Evolutionary conservation across 805 yeast species (phyloP).

Genomic region (Deakozyma indianensis): DNA sequence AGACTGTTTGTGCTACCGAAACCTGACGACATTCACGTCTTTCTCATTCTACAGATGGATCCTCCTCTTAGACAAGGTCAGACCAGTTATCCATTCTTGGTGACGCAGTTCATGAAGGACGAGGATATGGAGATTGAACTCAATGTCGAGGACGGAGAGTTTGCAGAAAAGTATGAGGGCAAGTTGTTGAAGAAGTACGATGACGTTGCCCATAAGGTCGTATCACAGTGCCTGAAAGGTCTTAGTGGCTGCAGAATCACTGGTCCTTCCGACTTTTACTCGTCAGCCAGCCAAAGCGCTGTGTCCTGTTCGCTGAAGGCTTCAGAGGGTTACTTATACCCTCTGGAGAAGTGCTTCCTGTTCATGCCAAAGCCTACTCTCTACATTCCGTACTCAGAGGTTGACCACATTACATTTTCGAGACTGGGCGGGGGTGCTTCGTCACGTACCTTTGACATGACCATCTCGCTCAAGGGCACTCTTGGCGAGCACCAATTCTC

Average conservation of each 20-base stretch:
- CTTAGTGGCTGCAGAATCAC: conserved; percentile 75
- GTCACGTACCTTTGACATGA: conserved; percentile 86
- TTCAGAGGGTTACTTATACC: conserved; percentile 83
- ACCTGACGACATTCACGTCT: conserved; percentile 83
- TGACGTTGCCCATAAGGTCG: conserved; percentile 71
- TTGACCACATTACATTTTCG: conserved; percentile 63
- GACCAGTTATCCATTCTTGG: conserved; percentile 86
- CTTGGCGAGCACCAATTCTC: conserved; percentile 70
- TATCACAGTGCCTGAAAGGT: conserved; percentile 80
- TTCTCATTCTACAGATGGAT: conserved; percentile 79
- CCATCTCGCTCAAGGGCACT: conserved; percentile 53
- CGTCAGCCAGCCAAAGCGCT: conserved; percentile 70
- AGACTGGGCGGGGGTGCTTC: conserved; percentile 70
- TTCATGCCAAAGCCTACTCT: conserved; percentile 92
- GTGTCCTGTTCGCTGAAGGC: conserved; percentile 89
- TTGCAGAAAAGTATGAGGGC: conserved; percentile 57
- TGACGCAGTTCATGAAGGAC: conserved; percentile 75
- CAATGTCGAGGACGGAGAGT: conserved; percentile 73
- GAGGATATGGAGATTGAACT: conserved; percentile 87
- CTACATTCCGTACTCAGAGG: conserved; percentile 75
- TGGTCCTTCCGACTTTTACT: conserved; percentile 68
- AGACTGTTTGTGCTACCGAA: conserved; percentile 85
- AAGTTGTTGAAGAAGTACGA: conserved; percentile 63
- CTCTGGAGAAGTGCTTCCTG: conserved; percentile 81
- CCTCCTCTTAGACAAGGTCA: conserved; percentile 98